Evolutionary conservation across 2,329 filamentous ascomycete species (phyloP).

Genomic region (Fusarium sp.): DNA sequence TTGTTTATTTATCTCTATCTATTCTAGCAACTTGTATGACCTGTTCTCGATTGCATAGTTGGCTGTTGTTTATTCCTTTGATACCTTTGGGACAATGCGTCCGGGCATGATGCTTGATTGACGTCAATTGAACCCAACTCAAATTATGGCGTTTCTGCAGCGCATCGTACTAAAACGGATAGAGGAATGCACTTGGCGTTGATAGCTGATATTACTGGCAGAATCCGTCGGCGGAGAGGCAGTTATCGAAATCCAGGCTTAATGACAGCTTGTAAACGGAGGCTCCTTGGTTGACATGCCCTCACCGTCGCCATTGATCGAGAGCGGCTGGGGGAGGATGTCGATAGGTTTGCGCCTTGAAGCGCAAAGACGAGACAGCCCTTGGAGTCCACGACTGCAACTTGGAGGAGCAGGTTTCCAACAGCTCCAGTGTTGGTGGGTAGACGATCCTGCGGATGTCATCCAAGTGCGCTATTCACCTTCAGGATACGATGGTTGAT

Average conservation of each 20-base stretch:
- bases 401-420: not conserved
- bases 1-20: not conserved
- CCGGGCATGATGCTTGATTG: not conserved
- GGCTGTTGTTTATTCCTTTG: too few species aligned
- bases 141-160: not conserved
- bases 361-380: not conserved
- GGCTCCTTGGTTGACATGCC: not conserved
- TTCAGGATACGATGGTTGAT: too few species aligned
- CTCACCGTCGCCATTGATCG: too few species aligned
- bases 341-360: too few species aligned
- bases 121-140: not conserved
- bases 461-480: not conserved
- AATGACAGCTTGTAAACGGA: not conserved
- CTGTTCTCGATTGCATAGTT: too few species aligned
- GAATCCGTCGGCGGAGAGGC: too few species aligned
- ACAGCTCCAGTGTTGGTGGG: not conserved
- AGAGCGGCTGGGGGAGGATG: too few species aligned
- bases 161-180: not conserved
- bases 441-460: not conserved
- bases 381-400: not conserved
- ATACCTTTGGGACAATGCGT: not conserved
- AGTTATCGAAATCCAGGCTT: not conserved
- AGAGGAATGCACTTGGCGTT: not conserved
- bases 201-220: too few species aligned
- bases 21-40: too few species aligned